Base-by-base conservation (phyloP, 2,329 filamentous ascomycete genomes). In the Zasmidium citrigriseum region DNA sequence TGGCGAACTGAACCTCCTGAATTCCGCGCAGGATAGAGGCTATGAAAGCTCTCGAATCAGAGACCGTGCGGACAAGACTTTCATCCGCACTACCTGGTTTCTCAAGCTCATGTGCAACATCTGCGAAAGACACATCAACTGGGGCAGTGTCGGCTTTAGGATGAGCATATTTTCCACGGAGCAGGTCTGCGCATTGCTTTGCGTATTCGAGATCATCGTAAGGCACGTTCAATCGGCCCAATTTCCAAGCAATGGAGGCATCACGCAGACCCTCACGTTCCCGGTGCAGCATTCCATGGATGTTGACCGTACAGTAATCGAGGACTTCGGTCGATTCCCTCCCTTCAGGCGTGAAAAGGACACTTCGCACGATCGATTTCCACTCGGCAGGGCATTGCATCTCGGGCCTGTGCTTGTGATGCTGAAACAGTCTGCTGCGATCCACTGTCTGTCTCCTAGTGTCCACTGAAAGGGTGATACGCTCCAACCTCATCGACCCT, bases 1-100 rank as follows among this genome's bases (percentile, higher is more conserved):
- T 86, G 0, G 93, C 93, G 68, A 99, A 91, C 73, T 99, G 95
- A 12, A 99, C 89, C 73, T 99, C 95, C 72, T 97, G 96, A 64
- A 99, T 91, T 52, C 95, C 95, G 46, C 91, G 86, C 51, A 99
- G 79, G 45, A 97, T 88, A 1, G 95, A 97, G 72, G 89, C 90
- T 56, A 93, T 83, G 70, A 99, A 95, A 63, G 96, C 92, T 68
- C 93, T 93, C 0, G 92, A 96, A 70, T 97, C 93, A 0, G 93
- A 93, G 0, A 97, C 89, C 0, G 90, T 89, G 72, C 90, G 89
- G 56, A 93, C 87, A 57, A 96, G 82, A 25, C 85, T 82, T 55
- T 90, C 86, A 63, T 85, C 83, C 61, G 75, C 82, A 65, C 79
- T 89, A n/a, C 86, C 87, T 9, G 89, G 86, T 27, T 83, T 79